These are phyloP conservation scores for Solanum rostratum DNA, from an alignment of 257 asterid genomes.

Conservation along the genomic window DNA sequence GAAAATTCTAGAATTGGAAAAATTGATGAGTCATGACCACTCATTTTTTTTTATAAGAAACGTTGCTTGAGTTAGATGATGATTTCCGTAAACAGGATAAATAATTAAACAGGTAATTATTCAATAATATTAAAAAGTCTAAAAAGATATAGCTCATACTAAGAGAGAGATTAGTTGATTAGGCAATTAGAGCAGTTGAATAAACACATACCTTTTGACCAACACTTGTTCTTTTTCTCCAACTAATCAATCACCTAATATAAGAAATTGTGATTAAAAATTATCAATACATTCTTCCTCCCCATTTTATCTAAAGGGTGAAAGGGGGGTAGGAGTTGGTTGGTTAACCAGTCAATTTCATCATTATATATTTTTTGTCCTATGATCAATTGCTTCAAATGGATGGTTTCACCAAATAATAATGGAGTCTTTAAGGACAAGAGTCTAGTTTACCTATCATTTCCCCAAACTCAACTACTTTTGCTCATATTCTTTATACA, in stretches of 20 bases:
- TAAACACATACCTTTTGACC: not conserved
- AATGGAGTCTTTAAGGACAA: not conserved
- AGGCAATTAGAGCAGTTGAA: not conserved
- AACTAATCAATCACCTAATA: not conserved
- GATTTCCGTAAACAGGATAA: not conserved
- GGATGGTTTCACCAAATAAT: not conserved
- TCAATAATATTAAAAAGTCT: not conserved
- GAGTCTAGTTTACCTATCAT: not conserved
- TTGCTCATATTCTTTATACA: not conserved
- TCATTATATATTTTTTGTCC: not conserved
- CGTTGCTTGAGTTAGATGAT: not conserved
- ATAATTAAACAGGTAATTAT: not conserved
- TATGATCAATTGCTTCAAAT: not conserved
- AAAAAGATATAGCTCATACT: not conserved
- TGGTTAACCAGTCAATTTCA: not conserved
- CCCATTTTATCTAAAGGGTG: not conserved
- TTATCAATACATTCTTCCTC: not conserved
- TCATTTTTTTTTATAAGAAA: not conserved
- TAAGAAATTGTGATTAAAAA: not conserved
- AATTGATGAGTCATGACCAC: not conserved
- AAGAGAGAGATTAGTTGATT: not conserved
- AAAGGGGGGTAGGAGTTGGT: not conserved
- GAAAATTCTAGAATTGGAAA: not conserved
- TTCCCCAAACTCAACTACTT: not conserved
- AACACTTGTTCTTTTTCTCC: not conserved